These are phyloP conservation scores for Aureobasidium melanogenum DNA, from an alignment of 2,329 filamentous ascomycete genomes.

Conservation along the genomic window DNA sequence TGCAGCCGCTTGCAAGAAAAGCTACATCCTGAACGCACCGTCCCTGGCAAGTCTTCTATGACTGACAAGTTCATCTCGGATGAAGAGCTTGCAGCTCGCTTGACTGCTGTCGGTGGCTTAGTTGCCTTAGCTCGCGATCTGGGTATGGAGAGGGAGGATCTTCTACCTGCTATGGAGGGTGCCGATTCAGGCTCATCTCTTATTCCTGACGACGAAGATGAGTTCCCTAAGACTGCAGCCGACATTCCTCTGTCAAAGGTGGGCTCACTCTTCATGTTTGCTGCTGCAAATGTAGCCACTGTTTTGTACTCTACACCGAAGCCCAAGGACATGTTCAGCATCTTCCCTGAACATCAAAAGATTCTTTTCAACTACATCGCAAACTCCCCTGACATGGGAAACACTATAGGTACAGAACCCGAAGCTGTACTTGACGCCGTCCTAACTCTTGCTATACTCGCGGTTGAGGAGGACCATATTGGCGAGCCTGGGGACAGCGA, in stretches of 20 bases:
- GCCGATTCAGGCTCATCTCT: neutral
- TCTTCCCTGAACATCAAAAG: slow-evolving; percentile 46
- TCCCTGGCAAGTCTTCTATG: slow-evolving; percentile 53
- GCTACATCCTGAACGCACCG: slow-evolving; percentile 54
- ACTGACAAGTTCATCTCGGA: slow-evolving; percentile 58
- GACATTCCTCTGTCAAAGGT: slow-evolving; percentile 49
- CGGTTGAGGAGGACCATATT: slow-evolving; percentile 37
- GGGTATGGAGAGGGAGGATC: slow-evolving; percentile 38
- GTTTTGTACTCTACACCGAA: slow-evolving; percentile 37
- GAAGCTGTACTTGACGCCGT: slow-evolving; percentile 47
- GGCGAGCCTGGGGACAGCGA: slow-evolving; percentile 41
- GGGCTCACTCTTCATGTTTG: slow-evolving; percentile 45
- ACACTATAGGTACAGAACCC: slow-evolving; percentile 36
- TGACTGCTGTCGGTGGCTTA: slow-evolving; percentile 63
- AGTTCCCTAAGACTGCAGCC: slow-evolving; percentile 42
- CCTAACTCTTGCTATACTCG: slow-evolving; percentile 43
- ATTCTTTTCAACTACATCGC: slow-evolving; percentile 46
- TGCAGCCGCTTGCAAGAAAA: slow-evolving; percentile 56
- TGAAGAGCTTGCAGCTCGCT: slow-evolving; percentile 50
- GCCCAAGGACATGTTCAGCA: slow-evolving; percentile 26
- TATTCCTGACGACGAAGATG: slow-evolving; percentile 38
- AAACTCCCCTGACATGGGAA: slow-evolving; percentile 28
- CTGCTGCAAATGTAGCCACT: slow-evolving; percentile 42
- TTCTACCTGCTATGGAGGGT: slow-evolving; percentile 25
- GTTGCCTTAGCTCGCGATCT: slow-evolving; percentile 57